These are phyloP conservation scores for Albugo candida DNA, from an alignment of 352 stramenopile species.

Conservation along the genomic window DNA sequence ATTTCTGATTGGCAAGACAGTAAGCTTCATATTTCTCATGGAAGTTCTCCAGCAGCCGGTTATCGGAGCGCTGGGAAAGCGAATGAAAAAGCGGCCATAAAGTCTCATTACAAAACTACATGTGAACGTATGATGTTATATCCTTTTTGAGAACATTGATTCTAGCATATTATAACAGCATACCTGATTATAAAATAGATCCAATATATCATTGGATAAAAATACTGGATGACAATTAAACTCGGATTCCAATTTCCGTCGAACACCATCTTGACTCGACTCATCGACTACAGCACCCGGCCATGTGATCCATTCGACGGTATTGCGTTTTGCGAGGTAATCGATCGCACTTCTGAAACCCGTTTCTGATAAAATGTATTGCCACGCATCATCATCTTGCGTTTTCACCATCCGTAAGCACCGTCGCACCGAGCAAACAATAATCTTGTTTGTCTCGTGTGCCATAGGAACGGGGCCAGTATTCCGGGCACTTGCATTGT, in stretches of 20 bases:
- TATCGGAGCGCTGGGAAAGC: constrained; percentile 55
- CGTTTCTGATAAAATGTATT: constrained; percentile 40
- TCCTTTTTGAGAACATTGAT: background rate
- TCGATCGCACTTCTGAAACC: constrained; percentile 63
- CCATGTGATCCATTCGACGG: constrained; percentile 84
- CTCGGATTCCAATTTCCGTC: constrained; percentile 55
- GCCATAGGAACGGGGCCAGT: constrained; percentile 51
- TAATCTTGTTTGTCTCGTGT: constrained; percentile 61
- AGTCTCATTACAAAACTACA: constrained; percentile 77
- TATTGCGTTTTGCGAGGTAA: constrained; percentile 44
- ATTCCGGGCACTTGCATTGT: constrained; percentile 34
- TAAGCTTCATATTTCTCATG: constrained; percentile 77
- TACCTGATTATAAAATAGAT: constrained; percentile 71
- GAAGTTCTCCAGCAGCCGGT: constrained; percentile 59
- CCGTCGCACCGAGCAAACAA: constrained; percentile 41
- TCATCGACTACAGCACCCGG: constrained; percentile 59
- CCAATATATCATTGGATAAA: constrained; percentile 42
- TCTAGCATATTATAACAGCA: background rate
- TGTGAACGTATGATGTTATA: background rate
- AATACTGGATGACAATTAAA: constrained; percentile 77
- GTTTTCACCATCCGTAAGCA: constrained; percentile 65
- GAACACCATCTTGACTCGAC: constrained; percentile 52
- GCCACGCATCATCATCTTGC: constrained; percentile 44
- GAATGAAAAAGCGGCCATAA: constrained; percentile 84
- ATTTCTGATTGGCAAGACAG: constrained; percentile 71